Evolutionary conservation across 345 rosid genomes (phyloP).

Genomic region (Cardamine chenopodiifolia): DNA sequence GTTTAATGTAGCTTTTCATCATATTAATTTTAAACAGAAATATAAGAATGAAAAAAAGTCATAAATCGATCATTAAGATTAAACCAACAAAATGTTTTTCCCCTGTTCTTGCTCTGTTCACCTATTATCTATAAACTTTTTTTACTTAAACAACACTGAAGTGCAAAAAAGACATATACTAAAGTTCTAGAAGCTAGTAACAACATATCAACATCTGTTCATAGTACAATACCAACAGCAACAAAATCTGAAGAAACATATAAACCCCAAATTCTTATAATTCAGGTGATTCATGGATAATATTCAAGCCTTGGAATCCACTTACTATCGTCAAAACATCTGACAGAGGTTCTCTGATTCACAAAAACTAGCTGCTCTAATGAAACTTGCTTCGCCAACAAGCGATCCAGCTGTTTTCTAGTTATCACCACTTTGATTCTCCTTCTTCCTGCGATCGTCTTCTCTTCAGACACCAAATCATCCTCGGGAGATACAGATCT

Average conservation of each 20-base stretch:
- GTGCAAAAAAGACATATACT: background rate
- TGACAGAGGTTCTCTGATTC: constrained; percentile 14
- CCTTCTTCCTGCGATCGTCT: background rate
- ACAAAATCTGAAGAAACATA: background rate
- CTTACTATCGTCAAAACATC: constrained; percentile 19
- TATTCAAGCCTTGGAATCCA: constrained; percentile 57
- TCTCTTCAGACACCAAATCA: constrained; percentile 9
- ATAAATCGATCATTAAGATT: too few species aligned
- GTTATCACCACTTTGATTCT: constrained; percentile 43
- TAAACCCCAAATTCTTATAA: constrained; percentile 9
- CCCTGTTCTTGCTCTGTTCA: constrained; percentile 24
- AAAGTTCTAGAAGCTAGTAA: background rate
- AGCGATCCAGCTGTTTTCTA: constrained; percentile 36
- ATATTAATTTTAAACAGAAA: background rate
- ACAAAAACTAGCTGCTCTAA: constrained; percentile 21
- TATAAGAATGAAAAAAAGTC: background rate
- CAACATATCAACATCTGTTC: constrained; percentile 8
- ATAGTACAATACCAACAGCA: background rate
- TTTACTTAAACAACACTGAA: background rate
- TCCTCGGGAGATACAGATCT: background rate
- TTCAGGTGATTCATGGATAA: constrained; percentile 52
- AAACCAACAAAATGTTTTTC: background rate
- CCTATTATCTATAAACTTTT: background rate
- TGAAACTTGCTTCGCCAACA: constrained; percentile 37
- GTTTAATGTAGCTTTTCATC: background rate